phyloP scores from a whole-genome alignment of 257 asterid genomes.

The Oldenlandia corymbosa region DNA sequence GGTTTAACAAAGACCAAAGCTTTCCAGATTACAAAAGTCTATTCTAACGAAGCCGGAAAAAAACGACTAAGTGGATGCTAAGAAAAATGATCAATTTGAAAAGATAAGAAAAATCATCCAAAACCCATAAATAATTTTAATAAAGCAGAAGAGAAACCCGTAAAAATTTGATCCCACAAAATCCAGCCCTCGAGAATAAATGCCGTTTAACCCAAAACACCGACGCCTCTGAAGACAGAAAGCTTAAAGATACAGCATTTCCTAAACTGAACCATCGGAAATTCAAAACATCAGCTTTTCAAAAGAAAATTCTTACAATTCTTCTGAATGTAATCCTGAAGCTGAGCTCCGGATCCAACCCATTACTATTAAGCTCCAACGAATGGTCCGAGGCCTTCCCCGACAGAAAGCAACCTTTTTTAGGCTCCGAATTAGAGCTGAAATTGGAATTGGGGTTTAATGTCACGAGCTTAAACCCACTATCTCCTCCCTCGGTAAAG shows the following conservation, averaged over 20 bases:
- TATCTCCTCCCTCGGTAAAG: slow-evolving; percentile 36
- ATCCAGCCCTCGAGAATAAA: background rate
- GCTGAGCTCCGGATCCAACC: slow-evolving; percentile 77
- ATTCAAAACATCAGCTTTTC: background rate
- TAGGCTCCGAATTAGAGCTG: slow-evolving; percentile 24
- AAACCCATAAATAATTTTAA: background rate
- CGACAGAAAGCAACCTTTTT: slow-evolving; percentile 1
- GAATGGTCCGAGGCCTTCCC: slow-evolving; percentile 23
- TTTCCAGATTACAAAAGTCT: too few species aligned
- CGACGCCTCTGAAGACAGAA: background rate
- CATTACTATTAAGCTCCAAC: slow-evolving; percentile 21
- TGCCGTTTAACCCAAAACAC: background rate
- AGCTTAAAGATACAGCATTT: background rate
- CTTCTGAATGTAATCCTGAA: slow-evolving; percentile 64
- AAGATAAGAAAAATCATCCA: background rate
- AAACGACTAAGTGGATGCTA: background rate
- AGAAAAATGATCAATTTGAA: too few species aligned
- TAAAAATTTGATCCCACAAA: too few species aligned
- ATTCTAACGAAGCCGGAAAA: too few species aligned
- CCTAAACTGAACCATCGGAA: background rate
- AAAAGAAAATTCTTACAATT: slow-evolving; percentile 55
- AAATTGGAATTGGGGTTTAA: slow-evolving; percentile 43
- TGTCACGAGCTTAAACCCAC: slow-evolving; percentile 84
- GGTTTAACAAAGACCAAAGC: background rate
- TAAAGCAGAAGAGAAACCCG: too few species aligned